Percentiles rank a stretch among this genome's conserved stretches.
Evolutionary conservation across 805 yeast genomes (phyloP).

Genomic region (Pichia heedii): DNA sequence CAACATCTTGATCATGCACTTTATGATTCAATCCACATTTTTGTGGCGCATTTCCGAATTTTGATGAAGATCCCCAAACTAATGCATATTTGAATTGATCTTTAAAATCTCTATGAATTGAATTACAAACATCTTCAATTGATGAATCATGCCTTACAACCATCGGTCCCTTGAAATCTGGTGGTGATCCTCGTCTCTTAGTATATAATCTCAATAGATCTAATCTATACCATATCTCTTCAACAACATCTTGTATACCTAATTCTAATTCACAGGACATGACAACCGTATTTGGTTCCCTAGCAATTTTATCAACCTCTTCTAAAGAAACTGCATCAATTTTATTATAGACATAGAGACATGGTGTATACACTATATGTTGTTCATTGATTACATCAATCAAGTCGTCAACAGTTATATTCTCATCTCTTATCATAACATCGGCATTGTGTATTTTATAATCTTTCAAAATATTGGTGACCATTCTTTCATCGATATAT

Average conservation of each 20-base stretch:
- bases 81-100: slow-evolving; percentile 87
- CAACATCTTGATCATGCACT: slow-evolving; percentile 90
- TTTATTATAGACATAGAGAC: slow-evolving; percentile 91
- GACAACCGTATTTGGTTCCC: slow-evolving; percentile 88
- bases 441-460: slow-evolving; percentile 91
- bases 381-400: slow-evolving; percentile 85
- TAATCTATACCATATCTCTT: slow-evolving; percentile 88
- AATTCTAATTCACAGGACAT: slow-evolving; percentile 86
- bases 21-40: slow-evolving; percentile 84
- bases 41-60: slow-evolving; percentile 77
- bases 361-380: slow-evolving; percentile 81
- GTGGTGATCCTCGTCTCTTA: slow-evolving; percentile 73
- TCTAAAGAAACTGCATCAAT: slow-evolving; percentile 92
- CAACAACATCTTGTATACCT: slow-evolving; percentile 81
- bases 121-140: slow-evolving; percentile 80
- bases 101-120: slow-evolving; percentile 88
- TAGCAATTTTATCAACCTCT: slow-evolving; percentile 86
- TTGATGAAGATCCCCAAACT: slow-evolving; percentile 95
- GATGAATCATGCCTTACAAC: slow-evolving; percentile 77
- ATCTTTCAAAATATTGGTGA: slow-evolving; percentile 69
- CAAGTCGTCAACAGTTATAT: slow-evolving; percentile 84
- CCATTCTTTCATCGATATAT: slow-evolving; percentile 70
- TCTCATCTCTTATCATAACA: slow-evolving; percentile 80
- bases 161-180: slow-evolving; percentile 82
- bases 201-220: slow-evolving; percentile 76